These are phyloP conservation scores for Tricholoma sp. DNA, from an alignment of 768 basidiomycete species.

Conservation along the genomic window DNA sequence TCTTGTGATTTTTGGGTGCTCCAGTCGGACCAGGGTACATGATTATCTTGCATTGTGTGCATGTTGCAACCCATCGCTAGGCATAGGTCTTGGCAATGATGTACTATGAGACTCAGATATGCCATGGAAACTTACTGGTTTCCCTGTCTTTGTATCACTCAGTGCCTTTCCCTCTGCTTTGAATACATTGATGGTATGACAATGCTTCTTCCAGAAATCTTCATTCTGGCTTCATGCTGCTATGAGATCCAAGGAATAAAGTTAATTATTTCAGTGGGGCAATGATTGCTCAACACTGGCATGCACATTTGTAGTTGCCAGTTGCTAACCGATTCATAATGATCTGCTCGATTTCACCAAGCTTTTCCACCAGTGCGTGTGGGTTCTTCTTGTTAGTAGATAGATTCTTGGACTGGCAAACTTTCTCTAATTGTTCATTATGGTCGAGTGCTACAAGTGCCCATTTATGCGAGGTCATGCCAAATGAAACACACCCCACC, in stretches of 20 bases:
- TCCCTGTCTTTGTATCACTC: too few relatives aligned
- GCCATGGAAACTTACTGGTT: too few relatives aligned
- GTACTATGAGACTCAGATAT: too few relatives aligned
- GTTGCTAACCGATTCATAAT: background rate
- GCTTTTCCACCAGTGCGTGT: background rate
- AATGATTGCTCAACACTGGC: background rate
- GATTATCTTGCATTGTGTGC: background rate
- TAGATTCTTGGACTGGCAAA: background rate
- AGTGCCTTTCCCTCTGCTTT: too few relatives aligned
- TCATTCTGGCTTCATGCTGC: too few relatives aligned
- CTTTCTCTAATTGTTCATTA: background rate
- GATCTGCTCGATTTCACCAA: background rate
- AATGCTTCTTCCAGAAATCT: background rate
- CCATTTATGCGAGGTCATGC: background rate
- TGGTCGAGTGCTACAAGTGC: background rate
- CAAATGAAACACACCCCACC: background rate
- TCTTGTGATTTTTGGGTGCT: background rate
- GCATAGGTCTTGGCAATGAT: too few relatives aligned
- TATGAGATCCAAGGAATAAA: too few relatives aligned
- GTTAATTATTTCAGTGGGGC: background rate
- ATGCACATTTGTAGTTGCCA: background rate
- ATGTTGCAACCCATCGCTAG: background rate
- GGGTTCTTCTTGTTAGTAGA: background rate
- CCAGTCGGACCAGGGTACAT: background rate
- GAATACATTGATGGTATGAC: background rate